A percentile compares a stretch with the other conserved stretches of the same genome.
These are phyloP conservation scores for Polyporus arcularius DNA, from an alignment of 768 basidiomycete genomes.

Conservation along the genomic window DNA sequence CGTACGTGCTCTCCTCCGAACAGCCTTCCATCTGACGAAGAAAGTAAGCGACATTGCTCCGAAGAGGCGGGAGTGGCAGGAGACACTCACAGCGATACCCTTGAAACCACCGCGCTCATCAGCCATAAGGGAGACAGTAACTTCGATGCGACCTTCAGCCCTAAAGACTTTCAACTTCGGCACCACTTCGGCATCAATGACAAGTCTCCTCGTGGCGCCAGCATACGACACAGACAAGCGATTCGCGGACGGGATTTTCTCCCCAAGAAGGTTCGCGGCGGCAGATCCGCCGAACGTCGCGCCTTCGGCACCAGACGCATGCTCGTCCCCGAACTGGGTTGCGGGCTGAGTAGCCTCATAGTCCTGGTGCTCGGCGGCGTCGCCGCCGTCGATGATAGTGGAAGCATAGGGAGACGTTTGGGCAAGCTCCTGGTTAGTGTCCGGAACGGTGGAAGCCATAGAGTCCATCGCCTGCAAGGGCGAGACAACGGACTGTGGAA, in stretches of 20 bases:
- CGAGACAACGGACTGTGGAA: conserved; percentile 30
- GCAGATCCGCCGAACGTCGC: conserved; percentile 3
- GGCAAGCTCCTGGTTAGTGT: conserved; percentile 38
- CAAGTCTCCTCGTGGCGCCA: conserved; percentile 80
- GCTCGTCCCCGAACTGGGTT: conserved; percentile 4
- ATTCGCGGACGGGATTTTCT: conserved; percentile 68
- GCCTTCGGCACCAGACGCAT: not conserved
- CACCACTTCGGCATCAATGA: conserved; percentile 88
- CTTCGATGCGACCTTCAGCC: conserved; percentile 83
- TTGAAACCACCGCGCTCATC: conserved; percentile 59
- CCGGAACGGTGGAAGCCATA: conserved; percentile 52
- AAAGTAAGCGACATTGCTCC: not conserved
- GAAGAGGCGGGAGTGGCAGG: not conserved
- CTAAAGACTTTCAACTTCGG: conserved; percentile 80
- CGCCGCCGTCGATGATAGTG: conserved; percentile 20
- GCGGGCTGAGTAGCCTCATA: conserved; percentile 22
- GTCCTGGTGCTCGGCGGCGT: conserved; percentile 4
- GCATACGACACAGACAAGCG: conserved; percentile 96
- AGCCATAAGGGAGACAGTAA: conserved; percentile 60
- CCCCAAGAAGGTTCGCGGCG: conserved; percentile 24
- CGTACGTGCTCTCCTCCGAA: conserved; percentile 70
- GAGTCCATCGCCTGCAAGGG: conserved; percentile 47
- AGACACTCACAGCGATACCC: conserved; percentile 69
- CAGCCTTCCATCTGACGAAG: conserved; percentile 69
- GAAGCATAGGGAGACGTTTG: conserved; percentile 21